A percentile compares a stretch with the other conserved stretches of the same genome.
phyloP scores from a whole-genome alignment of 495 filamentous ascomycete species.

The Penicillium bovifimosum region DNA sequence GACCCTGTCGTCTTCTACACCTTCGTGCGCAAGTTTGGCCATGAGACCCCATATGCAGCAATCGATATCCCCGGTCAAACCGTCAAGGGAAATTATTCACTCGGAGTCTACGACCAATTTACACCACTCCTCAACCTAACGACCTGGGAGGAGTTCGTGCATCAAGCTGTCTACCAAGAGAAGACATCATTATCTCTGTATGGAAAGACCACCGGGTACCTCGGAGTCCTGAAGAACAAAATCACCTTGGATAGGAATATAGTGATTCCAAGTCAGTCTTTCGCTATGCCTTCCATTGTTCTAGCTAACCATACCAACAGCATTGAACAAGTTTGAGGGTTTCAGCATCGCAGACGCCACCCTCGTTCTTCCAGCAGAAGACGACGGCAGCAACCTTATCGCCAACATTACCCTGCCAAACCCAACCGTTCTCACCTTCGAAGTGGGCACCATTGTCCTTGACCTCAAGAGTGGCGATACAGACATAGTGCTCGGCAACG shows the following conservation, averaged over 20 bases:
- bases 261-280: conserved; percentile 22
- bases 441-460: conserved; percentile 31
- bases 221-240: conserved; percentile 29
- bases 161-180: conserved; percentile 23
- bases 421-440: conserved; percentile 27
- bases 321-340: conserved; percentile 25
- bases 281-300: not conserved
- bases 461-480: conserved; percentile 27
- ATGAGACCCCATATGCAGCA: conserved; percentile 24
- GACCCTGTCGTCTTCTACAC: conserved; percentile 27
- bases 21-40: conserved; percentile 23
- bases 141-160: conserved; percentile 29
- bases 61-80: conserved; percentile 20
- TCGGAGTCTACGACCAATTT: conserved; percentile 19
- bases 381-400: conserved; percentile 32
- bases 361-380: conserved; percentile 20
- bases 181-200: conserved; percentile 22
- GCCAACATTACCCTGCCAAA: conserved; percentile 37
- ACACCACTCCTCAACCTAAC: conserved; percentile 25
- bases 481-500: conserved; percentile 42
- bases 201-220: conserved; percentile 25
- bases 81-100: conserved; percentile 33
- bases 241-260: conserved; percentile 33
- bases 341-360: conserved; percentile 27
- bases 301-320: conserved; percentile 8